Base-by-base conservation (phyloP, 306 rosid genomes). In the Prunus salicina region DNA sequence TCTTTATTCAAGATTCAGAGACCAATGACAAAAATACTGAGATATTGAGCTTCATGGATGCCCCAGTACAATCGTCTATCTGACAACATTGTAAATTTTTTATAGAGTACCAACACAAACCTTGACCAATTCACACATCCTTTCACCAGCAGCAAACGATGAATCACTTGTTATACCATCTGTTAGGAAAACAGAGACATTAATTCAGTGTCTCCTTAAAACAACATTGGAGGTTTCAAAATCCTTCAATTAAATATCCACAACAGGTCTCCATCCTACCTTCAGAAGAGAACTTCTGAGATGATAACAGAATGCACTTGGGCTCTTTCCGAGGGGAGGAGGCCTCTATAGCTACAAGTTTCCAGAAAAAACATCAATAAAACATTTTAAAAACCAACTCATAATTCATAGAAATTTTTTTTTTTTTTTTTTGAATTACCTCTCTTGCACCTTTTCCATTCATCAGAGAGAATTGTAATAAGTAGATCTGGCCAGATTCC, bases 401-500 rank as follows among this genome's bases (percentile, higher is more conserved):
- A 71, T 28, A 55, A 77, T 64, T 24, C 20, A 66, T 50, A 67
- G 67, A 34, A n/a, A n/a, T n/a, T n/a, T n/a, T 0, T 0, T 32
- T 32, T 32, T 30, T 32, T 25, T 25, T 25, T 25, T 25, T 25
- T 25, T 25, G 63, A 75, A 57, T 69, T 86, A 95, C 98, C 97
- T 89, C 90, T 83, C 87, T 95, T 95, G 88, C 98, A 95, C 82
- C 72, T 86, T 79, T 83, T 87, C 97, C 98, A 95, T 82, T 95
- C 97, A 57, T 92, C 92, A 75, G 67, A 80, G 49, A 95, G 91
- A 79, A 90, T 69, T 38, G 90, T 75, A 71, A 89, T 71, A 73
- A 95, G 90, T 74, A 89, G 81, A 89, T 95, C 98, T 2, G 89
- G 34, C 98, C 98, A 95, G 74, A 82, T 66, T 77, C 97, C 97